Evolutionary conservation across 441 rosid genomes (phyloP), one percentile per base, ranked within the genome.

Genomic region (Dalechampia spathulata): DNA sequence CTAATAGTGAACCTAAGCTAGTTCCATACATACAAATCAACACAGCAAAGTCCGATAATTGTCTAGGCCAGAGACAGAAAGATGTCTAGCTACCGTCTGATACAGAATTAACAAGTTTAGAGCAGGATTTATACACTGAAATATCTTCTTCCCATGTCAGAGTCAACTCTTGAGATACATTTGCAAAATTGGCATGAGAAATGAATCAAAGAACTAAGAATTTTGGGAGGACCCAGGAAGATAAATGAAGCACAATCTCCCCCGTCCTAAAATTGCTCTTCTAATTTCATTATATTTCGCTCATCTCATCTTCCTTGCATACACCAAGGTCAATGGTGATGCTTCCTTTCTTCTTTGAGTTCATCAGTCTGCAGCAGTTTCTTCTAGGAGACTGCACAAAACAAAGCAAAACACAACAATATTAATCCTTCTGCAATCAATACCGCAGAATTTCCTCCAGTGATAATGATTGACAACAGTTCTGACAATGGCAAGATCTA

Each of bases 311-410:
- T 28, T 75, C 75, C 66, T 64, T 76, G 64, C 99, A 92, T 58
- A 72, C 73, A 25, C 86, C 97, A 20, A 92, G 92, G 51, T 83
- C 75, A 20, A 93, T 68, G 74, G 66, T 70, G 67, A 92, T 69
- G 51, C 67, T 74, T 56, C 79, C 77, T 64, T 81, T 78, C 69
- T 74, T 73, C 73, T 74, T 78, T 7, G 92, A 51, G 49, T 78
- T 72, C 75, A 71, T 44, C 20, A 89, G 85, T 30, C 81, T 72
- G 85, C 99, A 92, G 66, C 99, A 92, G 65, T 86, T 92, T 66
- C 97, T 78, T 65, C 96, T 83, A 0, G 97, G 97, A 38, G 99
- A 80, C 97, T 92, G 77, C 53, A 30, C 32, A n/a, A 27, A 22
- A 55, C 36, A 56, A 25, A 52, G 13, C n/a, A n/a, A n/a, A n/a